Conservation (phyloP, 2,329 filamentous ascomycete species). For the Raffaelea arxii region DNA sequence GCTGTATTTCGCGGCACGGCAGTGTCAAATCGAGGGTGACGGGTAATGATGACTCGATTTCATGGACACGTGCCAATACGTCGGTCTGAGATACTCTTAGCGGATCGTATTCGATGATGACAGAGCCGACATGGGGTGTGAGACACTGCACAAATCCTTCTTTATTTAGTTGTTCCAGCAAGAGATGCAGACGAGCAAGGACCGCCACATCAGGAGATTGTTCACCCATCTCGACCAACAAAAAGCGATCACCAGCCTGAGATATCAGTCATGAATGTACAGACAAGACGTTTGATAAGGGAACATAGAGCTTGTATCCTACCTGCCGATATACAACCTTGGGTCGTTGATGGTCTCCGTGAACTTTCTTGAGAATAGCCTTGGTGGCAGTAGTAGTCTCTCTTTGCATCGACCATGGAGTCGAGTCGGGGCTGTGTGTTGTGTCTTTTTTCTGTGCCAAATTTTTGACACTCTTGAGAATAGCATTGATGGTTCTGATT, state of each 20-base stretch:
- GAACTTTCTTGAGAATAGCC: not conserved
- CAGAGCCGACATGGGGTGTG: not conserved
- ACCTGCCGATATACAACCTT: not conserved
- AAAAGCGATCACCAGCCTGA: not conserved
- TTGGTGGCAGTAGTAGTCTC: not conserved
- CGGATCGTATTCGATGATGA: not conserved
- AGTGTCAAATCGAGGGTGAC: not conserved
- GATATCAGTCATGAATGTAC: not conserved
- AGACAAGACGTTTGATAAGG: not conserved
- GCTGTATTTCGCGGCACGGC: constrained; percentile 11
- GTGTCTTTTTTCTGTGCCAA: not conserved
- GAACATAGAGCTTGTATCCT: no score
- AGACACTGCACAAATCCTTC: not conserved
- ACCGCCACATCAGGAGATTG: not conserved
- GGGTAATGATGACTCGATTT: not conserved
- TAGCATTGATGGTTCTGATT: not conserved
- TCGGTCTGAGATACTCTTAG: not conserved
- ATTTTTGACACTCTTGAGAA: not conserved
- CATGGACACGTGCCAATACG: not conserved
- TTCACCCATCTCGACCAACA: not conserved
- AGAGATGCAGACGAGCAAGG: not conserved
- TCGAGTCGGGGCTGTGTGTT: not conserved
- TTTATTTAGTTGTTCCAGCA: not conserved
- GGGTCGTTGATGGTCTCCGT: not conserved
- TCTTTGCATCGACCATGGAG: not conserved